A percentile compares a stretch with the other conserved stretches of the same genome.
phyloP scores from a whole-genome alignment of 2,329 filamentous ascomycete species.

The Macrophomina phaseolina region DNA sequence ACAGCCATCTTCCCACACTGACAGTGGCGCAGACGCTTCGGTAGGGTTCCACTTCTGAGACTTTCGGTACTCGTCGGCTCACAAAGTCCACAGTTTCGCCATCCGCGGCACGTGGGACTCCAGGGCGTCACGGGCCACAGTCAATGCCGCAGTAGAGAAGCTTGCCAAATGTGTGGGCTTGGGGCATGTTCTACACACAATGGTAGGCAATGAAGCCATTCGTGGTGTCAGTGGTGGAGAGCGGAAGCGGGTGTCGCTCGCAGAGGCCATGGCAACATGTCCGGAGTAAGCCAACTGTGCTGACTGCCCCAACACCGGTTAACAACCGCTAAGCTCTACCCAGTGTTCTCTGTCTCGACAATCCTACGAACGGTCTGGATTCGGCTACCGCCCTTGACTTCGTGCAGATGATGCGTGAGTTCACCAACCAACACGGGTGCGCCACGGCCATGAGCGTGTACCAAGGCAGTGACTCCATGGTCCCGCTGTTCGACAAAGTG shows the following conservation, averaged over 20 bases:
- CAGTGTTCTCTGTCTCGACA: constrained; percentile 44
- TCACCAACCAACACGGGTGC: constrained; percentile 52
- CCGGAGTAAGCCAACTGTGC: constrained; percentile 20
- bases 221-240: constrained; percentile 64
- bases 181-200: constrained; percentile 56
- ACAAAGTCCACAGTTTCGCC: too few relatives aligned
- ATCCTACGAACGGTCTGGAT: constrained; percentile 39
- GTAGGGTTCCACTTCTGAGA: too few relatives aligned
- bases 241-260: constrained; percentile 62
- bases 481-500: constrained; percentile 67
- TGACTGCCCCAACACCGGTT: constrained; percentile 28
- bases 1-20: too few relatives aligned
- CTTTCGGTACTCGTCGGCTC: too few relatives aligned
- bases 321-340: constrained; percentile 7
- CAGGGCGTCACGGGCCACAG: constrained; percentile 33
- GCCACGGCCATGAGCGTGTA: constrained; percentile 61
- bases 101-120: too few relatives aligned
- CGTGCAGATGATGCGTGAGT: constrained; percentile 54
- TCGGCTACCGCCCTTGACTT: constrained; percentile 58
- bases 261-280: constrained; percentile 49
- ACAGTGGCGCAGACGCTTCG: too few relatives aligned
- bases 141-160: constrained; percentile 51
- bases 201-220: constrained; percentile 60
- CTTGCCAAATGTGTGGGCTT: constrained; percentile 56
- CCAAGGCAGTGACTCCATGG: constrained; percentile 37